These are phyloP conservation scores for Phytophthora meadii DNA, from an alignment of 352 stramenopile genomes.

Conservation along the genomic window DNA sequence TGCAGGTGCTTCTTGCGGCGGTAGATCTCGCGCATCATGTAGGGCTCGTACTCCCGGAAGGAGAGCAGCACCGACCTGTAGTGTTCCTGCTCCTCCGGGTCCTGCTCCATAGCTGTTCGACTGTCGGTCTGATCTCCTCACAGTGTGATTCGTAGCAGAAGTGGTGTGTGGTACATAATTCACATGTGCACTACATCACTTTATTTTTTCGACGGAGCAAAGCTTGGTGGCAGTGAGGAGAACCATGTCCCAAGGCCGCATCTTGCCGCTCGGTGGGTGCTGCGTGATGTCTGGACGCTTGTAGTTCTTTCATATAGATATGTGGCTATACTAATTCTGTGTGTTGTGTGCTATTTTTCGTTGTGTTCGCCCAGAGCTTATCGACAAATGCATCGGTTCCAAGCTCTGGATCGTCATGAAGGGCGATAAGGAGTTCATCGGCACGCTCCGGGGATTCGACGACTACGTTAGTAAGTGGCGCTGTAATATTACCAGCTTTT, in stretches of 20 bases:
- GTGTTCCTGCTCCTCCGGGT: slow-evolving; percentile 81
- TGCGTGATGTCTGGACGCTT: background rate
- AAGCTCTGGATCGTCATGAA: slow-evolving; percentile 99
- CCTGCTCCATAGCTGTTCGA: slow-evolving; percentile 47
- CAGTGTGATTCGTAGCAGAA: too few relatives aligned
- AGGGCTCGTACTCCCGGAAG: slow-evolving; percentile 86
- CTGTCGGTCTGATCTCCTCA: background rate
- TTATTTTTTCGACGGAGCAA: background rate
- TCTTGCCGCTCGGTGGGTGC: slow-evolving; percentile 79
- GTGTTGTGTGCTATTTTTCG: background rate
- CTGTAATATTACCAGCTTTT: background rate
- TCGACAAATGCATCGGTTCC: slow-evolving; percentile 99
- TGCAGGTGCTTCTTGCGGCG: slow-evolving; percentile 86
- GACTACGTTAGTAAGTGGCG: slow-evolving; percentile 95
- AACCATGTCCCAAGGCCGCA: slow-evolving; percentile 76
- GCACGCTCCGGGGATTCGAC: slow-evolving; percentile 95
- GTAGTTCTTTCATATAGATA: background rate
- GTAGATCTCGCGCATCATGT: slow-evolving; percentile 86
- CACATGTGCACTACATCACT: slow-evolving; percentile 24
- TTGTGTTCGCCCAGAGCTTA: slow-evolving; percentile 86
- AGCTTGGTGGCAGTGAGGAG: slow-evolving; percentile 28
- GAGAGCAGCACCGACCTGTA: slow-evolving; percentile 87
- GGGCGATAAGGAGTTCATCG: slow-evolving; percentile 96
- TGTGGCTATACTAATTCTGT: background rate
- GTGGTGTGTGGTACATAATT: background rate